Percentiles rank a stretch among this genome's conserved stretches.
phyloP scores from a whole-genome alignment of 306 rosid genomes.

The Lagenaria siceraria region DNA sequence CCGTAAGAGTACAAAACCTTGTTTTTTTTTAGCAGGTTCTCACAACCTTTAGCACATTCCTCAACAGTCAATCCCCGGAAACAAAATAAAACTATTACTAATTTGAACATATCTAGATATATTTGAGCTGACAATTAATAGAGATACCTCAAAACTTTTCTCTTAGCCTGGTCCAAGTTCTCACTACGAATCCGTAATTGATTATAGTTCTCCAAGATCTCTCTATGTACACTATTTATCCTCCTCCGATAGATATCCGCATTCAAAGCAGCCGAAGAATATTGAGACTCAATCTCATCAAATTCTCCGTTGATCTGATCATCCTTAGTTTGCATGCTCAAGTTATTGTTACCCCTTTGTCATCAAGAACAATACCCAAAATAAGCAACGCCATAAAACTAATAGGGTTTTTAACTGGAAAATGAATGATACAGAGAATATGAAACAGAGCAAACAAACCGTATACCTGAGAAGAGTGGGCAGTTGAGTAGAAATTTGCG shows the following conservation, averaged over 20 bases:
- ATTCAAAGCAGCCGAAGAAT: conserved; percentile 22
- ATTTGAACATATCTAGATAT: background rate
- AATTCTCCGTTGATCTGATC: conserved; percentile 6
- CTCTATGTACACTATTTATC: conserved; percentile 15
- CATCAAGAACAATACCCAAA: conserved; percentile 17
- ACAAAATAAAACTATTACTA: background rate
- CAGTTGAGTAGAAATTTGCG: conserved; percentile 20
- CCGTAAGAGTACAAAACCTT: background rate
- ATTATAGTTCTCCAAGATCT: conserved; percentile 37
- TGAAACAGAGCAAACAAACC: background rate
- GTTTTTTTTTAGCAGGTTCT: background rate
- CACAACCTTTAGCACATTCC: background rate
- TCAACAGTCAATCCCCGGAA: background rate
- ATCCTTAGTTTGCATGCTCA: conserved; percentile 24
- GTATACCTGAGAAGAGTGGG: conserved; percentile 21
- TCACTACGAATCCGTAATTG: conserved; percentile 23
- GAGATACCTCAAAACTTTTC: conserved; percentile 48
- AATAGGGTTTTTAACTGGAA: background rate
- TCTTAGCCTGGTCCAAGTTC: conserved; percentile 36
- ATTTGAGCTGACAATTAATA: background rate
- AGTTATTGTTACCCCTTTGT: conserved; percentile 24
- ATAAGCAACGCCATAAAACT: background rate
- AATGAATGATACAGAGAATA: background rate
- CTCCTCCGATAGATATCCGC: conserved; percentile 21
- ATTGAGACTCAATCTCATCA: conserved; percentile 1